These are phyloP conservation scores for Penicillium sp. DNA, from an alignment of 2,329 filamentous ascomycete species.

Conservation along the genomic window DNA sequence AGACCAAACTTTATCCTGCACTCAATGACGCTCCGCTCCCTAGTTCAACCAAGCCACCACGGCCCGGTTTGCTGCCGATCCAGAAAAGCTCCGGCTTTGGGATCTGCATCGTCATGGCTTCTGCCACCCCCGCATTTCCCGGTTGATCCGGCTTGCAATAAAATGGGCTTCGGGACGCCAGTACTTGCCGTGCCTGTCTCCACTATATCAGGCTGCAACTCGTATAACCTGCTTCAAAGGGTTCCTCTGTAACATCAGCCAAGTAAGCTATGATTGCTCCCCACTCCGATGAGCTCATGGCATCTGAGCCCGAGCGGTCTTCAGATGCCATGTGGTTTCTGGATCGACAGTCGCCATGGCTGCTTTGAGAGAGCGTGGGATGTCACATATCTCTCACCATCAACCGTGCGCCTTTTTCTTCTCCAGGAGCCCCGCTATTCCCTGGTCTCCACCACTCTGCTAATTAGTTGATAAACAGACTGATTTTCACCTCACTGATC, in stretches of 20 bases:
- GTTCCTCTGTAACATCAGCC: not conserved
- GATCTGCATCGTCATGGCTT: not conserved
- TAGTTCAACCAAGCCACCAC: slow-evolving; percentile 1
- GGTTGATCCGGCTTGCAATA: not conserved
- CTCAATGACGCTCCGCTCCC: slow-evolving; percentile 14
- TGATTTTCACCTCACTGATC: no score
- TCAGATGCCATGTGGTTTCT: slow-evolving; percentile 7
- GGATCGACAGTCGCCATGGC: slow-evolving; percentile 10
- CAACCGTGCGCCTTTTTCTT: not conserved
- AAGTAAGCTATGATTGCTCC: slow-evolving; percentile 9
- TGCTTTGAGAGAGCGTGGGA: not conserved
- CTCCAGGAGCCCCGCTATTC: not conserved
- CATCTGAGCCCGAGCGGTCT: slow-evolving; percentile 2
- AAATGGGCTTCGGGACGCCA: no score
- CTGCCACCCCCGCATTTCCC: slow-evolving; percentile 1
- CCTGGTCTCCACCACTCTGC: not conserved
- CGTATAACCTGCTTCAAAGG: slow-evolving; percentile 5
- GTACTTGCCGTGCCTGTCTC: not conserved
- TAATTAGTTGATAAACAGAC: no score
- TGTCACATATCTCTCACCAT: slow-evolving; percentile 3
- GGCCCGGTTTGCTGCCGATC: not conserved
- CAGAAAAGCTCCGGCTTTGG: not conserved
- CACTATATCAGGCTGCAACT: not conserved
- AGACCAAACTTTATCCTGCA: slow-evolving; percentile 10
- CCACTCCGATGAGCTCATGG: slow-evolving; percentile 9